A percentile compares a stretch with the other conserved stretches of the same genome.
phyloP scores from a whole-genome alignment of 2,329 filamentous ascomycete species.

The Cercospora zeae-maydis region DNA sequence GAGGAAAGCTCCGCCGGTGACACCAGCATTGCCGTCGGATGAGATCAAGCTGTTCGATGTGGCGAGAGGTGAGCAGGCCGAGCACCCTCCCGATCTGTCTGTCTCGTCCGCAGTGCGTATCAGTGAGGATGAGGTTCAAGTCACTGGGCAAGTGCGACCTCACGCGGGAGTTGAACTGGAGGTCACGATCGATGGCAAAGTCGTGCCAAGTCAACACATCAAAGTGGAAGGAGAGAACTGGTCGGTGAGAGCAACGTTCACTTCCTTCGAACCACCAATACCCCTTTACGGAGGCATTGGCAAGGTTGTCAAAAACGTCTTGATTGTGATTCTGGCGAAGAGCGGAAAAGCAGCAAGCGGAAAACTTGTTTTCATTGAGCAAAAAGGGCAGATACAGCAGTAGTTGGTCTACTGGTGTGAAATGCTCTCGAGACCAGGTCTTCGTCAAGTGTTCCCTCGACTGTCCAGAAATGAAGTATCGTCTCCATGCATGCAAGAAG shows the following conservation, averaged over 20 bases:
- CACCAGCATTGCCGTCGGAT: slow-evolving; percentile 27
- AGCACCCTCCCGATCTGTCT: background rate
- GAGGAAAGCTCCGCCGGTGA: slow-evolving; percentile 28
- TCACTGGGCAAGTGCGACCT: background rate
- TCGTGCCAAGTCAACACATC: background rate
- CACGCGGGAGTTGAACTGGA: slow-evolving; percentile 2
- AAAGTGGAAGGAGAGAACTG: slow-evolving; percentile 12
- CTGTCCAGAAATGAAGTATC: background rate
- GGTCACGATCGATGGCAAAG: slow-evolving; percentile 17
- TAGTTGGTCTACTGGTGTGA: background rate
- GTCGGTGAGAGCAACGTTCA: slow-evolving; percentile 17
- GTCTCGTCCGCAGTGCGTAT: slow-evolving; percentile 3
- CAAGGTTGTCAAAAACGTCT: slow-evolving; percentile 26
- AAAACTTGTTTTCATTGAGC: slow-evolving; percentile 18
- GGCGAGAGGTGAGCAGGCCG: background rate
- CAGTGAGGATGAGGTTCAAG: slow-evolving; percentile 7
- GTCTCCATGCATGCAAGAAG: slow-evolving; percentile 3
- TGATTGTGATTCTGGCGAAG: slow-evolving; percentile 21
- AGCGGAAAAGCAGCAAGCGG: slow-evolving; percentile 5
- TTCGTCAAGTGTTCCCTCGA: background rate
- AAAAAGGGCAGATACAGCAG: slow-evolving; percentile 14
- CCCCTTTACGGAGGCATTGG: slow-evolving; percentile 31
- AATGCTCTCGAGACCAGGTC: background rate
- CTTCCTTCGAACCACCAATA: slow-evolving; percentile 23
- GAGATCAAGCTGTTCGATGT: background rate